These are phyloP conservation scores for Ophiostoma sp. DNA, from an alignment of 2,329 filamentous ascomycete species.

Conservation along the genomic window DNA sequence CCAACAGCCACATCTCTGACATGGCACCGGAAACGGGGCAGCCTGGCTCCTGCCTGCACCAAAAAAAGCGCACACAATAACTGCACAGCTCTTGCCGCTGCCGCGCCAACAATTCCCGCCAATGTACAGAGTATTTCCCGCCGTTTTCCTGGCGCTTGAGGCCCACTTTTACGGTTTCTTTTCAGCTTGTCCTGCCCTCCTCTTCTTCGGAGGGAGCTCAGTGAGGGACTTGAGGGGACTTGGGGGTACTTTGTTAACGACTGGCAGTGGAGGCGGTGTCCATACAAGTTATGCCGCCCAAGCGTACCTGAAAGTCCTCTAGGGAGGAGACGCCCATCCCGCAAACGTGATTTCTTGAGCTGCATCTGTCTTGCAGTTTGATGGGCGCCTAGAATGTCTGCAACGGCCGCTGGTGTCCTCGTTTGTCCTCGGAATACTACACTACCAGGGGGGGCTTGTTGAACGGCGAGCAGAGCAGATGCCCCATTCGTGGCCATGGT, in stretches of 20 bases:
- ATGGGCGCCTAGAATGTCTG: background rate
- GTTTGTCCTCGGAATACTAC: conserved; percentile 5
- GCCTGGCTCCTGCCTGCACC: too few relatives aligned
- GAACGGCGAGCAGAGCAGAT: background rate
- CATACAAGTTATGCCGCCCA: background rate
- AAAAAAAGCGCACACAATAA: background rate
- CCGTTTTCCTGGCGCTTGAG: background rate
- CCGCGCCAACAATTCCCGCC: conserved; percentile 4
- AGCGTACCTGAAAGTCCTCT: background rate
- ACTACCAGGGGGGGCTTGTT: background rate
- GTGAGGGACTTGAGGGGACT: background rate
- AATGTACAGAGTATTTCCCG: background rate
- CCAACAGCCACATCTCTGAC: background rate
- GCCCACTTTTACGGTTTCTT: background rate
- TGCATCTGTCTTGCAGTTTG: background rate
- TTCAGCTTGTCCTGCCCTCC: conserved; percentile 8
- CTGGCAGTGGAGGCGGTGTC: background rate
- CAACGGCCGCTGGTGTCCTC: background rate
- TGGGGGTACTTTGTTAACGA: background rate
- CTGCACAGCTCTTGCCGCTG: background rate
- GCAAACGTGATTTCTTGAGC: background rate
- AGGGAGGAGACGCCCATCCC: background rate
- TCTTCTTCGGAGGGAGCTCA: background rate
- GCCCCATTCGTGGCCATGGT: background rate
- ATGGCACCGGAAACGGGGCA: background rate